Base-by-base conservation (phyloP, 805 yeast genomes). In the Wickerhamiella allomyrinae region DNA sequence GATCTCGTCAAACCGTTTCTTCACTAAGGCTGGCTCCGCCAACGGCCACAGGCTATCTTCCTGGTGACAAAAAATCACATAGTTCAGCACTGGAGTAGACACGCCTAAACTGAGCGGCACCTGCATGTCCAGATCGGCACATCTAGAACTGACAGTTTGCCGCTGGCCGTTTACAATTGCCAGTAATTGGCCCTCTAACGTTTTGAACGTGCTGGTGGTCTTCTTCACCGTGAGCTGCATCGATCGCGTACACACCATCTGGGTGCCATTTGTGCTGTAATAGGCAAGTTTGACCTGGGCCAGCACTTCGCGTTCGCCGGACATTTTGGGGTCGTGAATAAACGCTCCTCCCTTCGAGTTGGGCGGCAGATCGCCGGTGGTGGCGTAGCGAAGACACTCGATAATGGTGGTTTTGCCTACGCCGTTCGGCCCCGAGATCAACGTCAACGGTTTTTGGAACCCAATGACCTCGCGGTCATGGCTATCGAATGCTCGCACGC, bases 1-100 rank as follows among this genome's bases (percentile, higher is more conserved):
- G 7, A 91, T 89, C 59, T 91, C 98, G 59, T 91, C 98, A 54
- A 91, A 93, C 41, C 89, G 72, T 61, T 87, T 87, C 61, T 91
- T 93, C 57, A 91, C 69, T 10, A 71, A 71, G 2, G 94, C 70
- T 1, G 98, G 93, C 59, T 91, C 99, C 1, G 60, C 51, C 38
- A 91, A 66, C 1, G 99, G 99, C 99, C 99, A 91, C 22, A 85
- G 61, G 52, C 89, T 78, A 46, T 91, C 99, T 55, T 91, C 99
- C 58, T 91, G 99, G 56, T 91, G 99, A 55, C 98, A 89, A 61
- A 91, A 91, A 1, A 89, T 78, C 34, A 91, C 98, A 57, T 85
- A 84, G 50, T 89, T 95, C 40, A 91, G 62, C 42, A 91, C 75
- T 0, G 97, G 82, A 45, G 75, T 74, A 0, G 95, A 81, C 1